Conservation (phyloP, 169 alveolate species). For the Cyclospora cayetanensis region DNA sequence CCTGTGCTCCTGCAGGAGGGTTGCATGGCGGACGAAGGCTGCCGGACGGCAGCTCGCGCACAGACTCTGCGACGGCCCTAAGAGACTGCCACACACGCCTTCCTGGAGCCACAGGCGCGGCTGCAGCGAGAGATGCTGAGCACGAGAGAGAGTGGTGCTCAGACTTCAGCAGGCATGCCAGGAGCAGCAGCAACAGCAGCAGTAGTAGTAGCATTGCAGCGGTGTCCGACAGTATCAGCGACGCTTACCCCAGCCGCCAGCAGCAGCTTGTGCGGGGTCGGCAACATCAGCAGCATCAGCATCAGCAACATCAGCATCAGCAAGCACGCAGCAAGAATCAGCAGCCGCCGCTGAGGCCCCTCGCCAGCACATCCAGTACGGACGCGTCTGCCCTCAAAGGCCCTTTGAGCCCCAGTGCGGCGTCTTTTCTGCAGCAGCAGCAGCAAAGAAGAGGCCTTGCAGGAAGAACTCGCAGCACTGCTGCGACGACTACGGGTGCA, state of each 20-base stretch:
- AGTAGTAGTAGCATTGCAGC: slow-evolving; percentile 19
- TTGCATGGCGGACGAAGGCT: no score
- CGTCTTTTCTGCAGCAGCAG: slow-evolving; percentile 23
- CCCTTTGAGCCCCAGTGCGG: background rate
- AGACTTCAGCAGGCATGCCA: background rate
- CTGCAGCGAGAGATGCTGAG: no score
- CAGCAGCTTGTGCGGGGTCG: slow-evolving; percentile 29
- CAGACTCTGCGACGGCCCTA: no score
- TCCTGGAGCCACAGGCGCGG: no score
- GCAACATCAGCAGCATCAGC: background rate
- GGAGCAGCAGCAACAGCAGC: slow-evolving; percentile 16
- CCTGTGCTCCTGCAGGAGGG: slow-evolving; percentile 14
- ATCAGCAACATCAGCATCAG: background rate
- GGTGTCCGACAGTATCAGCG: no score
- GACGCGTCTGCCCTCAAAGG: background rate
- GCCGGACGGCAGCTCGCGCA: no score
- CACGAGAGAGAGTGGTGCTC: no score
- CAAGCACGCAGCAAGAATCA: slow-evolving; percentile 24
- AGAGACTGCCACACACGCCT: no score
- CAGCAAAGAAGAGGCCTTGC: background rate
- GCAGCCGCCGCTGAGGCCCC: slow-evolving; percentile 1
- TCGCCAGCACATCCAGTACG: slow-evolving; percentile 3
- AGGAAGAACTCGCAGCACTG: background rate
- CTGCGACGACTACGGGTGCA: background rate
- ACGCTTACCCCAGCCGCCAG: background rate